A percentile compares a stretch with the other conserved stretches of the same genome.
phyloP scores from a whole-genome alignment of 371 early-diverging fungal species.

The Mucor irregularis region DNA sequence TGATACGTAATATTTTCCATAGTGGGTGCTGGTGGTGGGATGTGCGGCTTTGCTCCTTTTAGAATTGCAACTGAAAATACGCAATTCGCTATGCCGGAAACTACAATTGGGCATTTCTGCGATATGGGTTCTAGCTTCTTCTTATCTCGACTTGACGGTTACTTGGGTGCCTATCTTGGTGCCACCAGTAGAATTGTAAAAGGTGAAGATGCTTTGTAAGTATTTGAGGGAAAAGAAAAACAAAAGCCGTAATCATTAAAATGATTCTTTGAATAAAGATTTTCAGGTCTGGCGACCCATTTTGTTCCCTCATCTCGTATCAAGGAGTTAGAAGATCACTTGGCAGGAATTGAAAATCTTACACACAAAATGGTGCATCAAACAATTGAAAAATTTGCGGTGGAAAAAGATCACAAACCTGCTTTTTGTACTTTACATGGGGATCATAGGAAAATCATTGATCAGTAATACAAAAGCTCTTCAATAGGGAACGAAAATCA shows the following conservation, averaged over 20 bases:
- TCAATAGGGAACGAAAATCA: too few species aligned
- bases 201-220: constrained; percentile 84
- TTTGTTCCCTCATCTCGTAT: constrained; percentile 83
- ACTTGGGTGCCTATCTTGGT: constrained; percentile 88
- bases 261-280: neutral
- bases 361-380: constrained; percentile 76
- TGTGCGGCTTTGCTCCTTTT: constrained; percentile 89
- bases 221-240: constrained; percentile 25
- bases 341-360: constrained; percentile 70
- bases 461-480: too few species aligned
- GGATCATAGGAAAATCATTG: constrained; percentile 13
- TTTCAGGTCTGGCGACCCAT: constrained; percentile 91
- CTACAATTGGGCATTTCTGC: constrained; percentile 90
- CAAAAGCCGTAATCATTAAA: neutral
- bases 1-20: neutral
- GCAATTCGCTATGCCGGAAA: constrained; percentile 80
- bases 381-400: constrained; percentile 87
- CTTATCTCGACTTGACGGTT: constrained; percentile 87
- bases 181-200: constrained; percentile 80
- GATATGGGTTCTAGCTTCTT: constrained; percentile 96
- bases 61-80: constrained; percentile 95
- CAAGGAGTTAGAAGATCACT: constrained; percentile 69
- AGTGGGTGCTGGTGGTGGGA: constrained; percentile 96
- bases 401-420: constrained; percentile 17
- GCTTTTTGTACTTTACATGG: constrained; percentile 12